These are phyloP conservation scores for Sclerotinia nivalis DNA, from an alignment of 2,329 filamentous ascomycete genomes.

Conservation along the genomic window DNA sequence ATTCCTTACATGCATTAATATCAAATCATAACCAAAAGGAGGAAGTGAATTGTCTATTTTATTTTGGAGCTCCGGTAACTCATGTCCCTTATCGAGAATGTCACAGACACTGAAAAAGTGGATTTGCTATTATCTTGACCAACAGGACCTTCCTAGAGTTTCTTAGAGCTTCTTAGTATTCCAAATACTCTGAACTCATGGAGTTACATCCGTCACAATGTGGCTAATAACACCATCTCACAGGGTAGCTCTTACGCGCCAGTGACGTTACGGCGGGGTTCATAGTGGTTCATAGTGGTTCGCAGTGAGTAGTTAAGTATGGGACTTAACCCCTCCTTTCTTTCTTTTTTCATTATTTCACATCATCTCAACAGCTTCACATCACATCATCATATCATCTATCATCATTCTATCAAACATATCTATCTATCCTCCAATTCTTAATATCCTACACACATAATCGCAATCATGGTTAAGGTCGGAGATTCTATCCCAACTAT, in stretches of 20 bases:
- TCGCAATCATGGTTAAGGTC: slow-evolving; percentile 55
- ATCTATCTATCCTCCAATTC: not conserved
- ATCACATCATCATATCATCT: not conserved
- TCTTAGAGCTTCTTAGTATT: slow-evolving; percentile 14
- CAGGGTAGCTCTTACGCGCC: not conserved
- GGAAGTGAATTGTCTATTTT: not conserved
- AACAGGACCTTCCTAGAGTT: slow-evolving; percentile 8
- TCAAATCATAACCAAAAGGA: not conserved
- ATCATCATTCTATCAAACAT: not conserved
- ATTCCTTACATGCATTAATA: not conserved
- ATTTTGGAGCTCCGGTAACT: not conserved
- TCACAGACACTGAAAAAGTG: not conserved
- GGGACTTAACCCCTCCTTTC: not conserved
- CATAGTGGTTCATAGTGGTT: too few relatives aligned
- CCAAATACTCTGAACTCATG: slow-evolving; percentile 1
- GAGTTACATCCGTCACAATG: not conserved
- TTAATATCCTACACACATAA: slow-evolving; percentile 6
- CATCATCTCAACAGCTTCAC: not conserved
- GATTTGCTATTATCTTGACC: not conserved
- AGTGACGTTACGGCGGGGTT: slow-evolving; percentile 13
- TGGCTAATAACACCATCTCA: not conserved
- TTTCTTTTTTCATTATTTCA: not conserved
- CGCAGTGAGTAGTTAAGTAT: slow-evolving; percentile 7
- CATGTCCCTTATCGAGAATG: not conserved
- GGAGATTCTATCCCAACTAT: slow-evolving; percentile 79